phyloP scores from a whole-genome alignment of 2,329 filamentous ascomycete genomes.

The Cercospora sojina region DNA sequence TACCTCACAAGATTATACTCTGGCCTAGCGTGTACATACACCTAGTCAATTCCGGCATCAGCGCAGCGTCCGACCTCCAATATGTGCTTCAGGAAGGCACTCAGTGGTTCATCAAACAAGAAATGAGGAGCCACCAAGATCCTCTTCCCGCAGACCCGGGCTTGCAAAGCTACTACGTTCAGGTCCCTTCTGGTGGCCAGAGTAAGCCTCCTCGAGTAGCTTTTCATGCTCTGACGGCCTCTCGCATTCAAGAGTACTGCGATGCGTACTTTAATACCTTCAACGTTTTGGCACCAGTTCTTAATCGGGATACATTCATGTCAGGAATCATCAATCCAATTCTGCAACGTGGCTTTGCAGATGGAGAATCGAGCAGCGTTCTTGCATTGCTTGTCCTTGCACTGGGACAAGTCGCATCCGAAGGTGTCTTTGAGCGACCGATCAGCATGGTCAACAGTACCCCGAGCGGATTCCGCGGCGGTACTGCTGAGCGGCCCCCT shows the following conservation, averaged over 20 bases:
- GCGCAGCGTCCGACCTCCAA: slow-evolving; percentile 38
- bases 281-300: slow-evolving; percentile 59
- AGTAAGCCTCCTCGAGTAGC: slow-evolving; percentile 28
- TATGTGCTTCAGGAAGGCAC: slow-evolving; percentile 41
- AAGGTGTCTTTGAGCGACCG: slow-evolving; percentile 50
- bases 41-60: slow-evolving; percentile 38
- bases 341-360: slow-evolving; percentile 51
- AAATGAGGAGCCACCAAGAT: slow-evolving; percentile 36
- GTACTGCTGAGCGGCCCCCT: slow-evolving; percentile 52
- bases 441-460: slow-evolving; percentile 48
- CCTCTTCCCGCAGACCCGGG: slow-evolving; percentile 33
- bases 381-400: slow-evolving; percentile 59
- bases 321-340: slow-evolving; percentile 50
- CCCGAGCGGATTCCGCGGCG: slow-evolving; percentile 55
- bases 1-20: slow-evolving; percentile 54
- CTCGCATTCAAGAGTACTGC: slow-evolving; percentile 52
- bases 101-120: slow-evolving; percentile 41
- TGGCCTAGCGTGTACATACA: slow-evolving; percentile 46
- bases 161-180: slow-evolving; percentile 29
- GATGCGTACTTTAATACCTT: slow-evolving; percentile 61
- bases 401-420: slow-evolving; percentile 58
- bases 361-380: slow-evolving; percentile 51
- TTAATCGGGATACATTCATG: slow-evolving; percentile 58
- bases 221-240: slow-evolving; percentile 46
- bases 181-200: slow-evolving; percentile 11